Base-by-base conservation (phyloP, 352 stramenopile species). In the Saprolegnia diclina region DNA sequence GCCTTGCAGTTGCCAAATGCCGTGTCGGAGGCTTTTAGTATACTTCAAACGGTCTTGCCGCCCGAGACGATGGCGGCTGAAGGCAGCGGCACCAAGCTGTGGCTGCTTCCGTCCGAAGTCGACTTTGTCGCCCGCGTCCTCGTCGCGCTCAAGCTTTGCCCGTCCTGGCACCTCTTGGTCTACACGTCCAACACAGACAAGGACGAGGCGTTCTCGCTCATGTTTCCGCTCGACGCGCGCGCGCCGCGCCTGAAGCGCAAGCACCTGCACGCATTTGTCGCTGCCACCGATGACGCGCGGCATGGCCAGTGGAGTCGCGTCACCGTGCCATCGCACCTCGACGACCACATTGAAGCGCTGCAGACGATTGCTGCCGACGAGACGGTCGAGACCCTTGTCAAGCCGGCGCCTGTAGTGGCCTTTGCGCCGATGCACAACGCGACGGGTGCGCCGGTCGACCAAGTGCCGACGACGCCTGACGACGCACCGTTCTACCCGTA, bases 111-210 rank as follows among this genome's bases (percentile, higher is more conserved):
- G 29, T 87, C 81, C 0, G 78, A 76, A 0, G 42, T 81, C 6
- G 82, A 79, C 0, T 88, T 94, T 48, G 77, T 82, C 3, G 86
- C 80, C 9, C 81, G 87, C 26, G 50, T 94, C 35, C 72, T 84
- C 0, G 82, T 84, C 0, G 84, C 86, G 2, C 73, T 92, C 48
- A 83, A 81, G 46, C 76, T 94, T 72, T 89, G 80, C 65, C 82
- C 79, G 0, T 86, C 88, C 56, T 94, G 86, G 86, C 80, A 86
- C 66, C 79, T 91, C 57, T 94, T 83, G 84, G 78, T 89, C 56
- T 92, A 90, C 59, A 77, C 92, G 19, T 0, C 38, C 19, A 61
- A n/a, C 11, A 19, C 21, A 14, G 46, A 66, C 32, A 19, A 24
- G 21, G 19, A 68, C 26, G 57, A 18, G 3, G 45, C 45, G 1